Percentiles rank a stretch among this genome's conserved stretches.
These are phyloP conservation scores for Neurospora sp. DNA, from an alignment of 495 filamentous ascomycete species.

Conservation along the genomic window DNA sequence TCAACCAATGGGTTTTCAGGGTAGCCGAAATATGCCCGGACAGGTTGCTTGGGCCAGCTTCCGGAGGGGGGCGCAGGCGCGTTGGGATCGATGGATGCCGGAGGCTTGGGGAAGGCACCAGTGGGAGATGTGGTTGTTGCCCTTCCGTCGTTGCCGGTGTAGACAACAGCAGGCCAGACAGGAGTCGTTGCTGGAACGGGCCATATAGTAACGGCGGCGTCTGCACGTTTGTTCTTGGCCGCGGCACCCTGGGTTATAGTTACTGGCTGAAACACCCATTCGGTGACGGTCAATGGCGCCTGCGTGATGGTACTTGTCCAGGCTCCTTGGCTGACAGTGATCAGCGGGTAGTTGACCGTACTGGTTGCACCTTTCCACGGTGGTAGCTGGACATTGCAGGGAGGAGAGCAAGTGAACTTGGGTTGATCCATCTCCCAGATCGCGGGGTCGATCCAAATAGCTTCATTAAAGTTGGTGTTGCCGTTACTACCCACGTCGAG, in stretches of 20 bases:
- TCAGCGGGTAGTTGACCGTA: conserved; percentile 16
- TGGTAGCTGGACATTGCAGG: conserved; percentile 15
- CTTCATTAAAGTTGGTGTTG: conserved; percentile 1
- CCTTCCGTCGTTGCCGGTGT: neutral
- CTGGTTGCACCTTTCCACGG: conserved; percentile 15
- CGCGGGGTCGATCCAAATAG: conserved; percentile 13
- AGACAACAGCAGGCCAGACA: neutral
- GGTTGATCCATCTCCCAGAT: conserved; percentile 17
- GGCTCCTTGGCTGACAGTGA: conserved; percentile 14
- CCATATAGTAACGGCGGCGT: neutral
- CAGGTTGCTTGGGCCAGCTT: neutral
- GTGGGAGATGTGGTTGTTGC: neutral
- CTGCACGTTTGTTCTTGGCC: neutral
- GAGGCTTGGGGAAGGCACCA: neutral
- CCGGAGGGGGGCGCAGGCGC: neutral
- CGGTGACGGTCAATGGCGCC: conserved; percentile 11
- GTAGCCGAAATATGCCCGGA: too few species aligned
- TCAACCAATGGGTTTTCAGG: too few species aligned
- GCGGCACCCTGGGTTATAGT: neutral
- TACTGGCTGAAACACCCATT: conserved; percentile 7
- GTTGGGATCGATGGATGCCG: too few species aligned
- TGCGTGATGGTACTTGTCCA: conserved; percentile 18
- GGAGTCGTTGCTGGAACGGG: neutral
- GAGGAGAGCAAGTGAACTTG: conserved; percentile 14
- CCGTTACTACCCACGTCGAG: conserved; percentile 14